Conservation (phyloP, 1,139 yeast species). For the Taphrina flavorubra region DNA sequence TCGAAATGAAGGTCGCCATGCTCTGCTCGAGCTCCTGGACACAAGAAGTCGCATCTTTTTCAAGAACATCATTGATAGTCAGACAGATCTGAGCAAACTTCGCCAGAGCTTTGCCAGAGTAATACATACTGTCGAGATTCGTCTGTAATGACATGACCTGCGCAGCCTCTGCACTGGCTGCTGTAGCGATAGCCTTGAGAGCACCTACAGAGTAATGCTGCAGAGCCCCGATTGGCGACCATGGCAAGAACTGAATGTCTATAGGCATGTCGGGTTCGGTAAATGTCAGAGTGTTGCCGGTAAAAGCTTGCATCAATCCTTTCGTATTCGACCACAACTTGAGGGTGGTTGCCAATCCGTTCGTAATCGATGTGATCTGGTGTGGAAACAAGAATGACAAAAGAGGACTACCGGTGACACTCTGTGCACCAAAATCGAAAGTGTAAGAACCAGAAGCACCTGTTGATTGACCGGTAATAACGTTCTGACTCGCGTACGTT, state of each 20-base stretch:
- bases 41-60: conserved; percentile 58
- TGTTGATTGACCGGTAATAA: conserved; percentile 53
- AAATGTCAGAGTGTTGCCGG: conserved; percentile 60
- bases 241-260: conserved; percentile 55
- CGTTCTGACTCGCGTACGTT: conserved; percentile 57
- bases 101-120: conserved; percentile 73
- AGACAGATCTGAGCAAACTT: conserved; percentile 74
- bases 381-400: conserved; percentile 75
- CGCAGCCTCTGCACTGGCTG: conserved; percentile 64
- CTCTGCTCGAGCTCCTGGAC: conserved; percentile 62
- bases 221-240: conserved; percentile 54
- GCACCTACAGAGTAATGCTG: conserved; percentile 61
- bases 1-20: conserved; percentile 58
- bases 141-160: conserved; percentile 64
- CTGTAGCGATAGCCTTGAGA: conserved; percentile 56
- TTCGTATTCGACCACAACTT: conserved; percentile 65
- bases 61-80: conserved; percentile 65
- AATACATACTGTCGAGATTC: conserved; percentile 61
- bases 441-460: conserved; percentile 58
- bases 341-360: conserved; percentile 54
- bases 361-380: conserved; percentile 62
- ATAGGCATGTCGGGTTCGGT: conserved; percentile 65
- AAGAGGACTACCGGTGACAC: conserved; percentile 54
- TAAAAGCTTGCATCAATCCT: conserved; percentile 68
- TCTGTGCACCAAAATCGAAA: conserved; percentile 56